Base-by-base conservation (phyloP, 2,329 filamentous ascomycete species). In the Cladobotryum mycophilum region DNA sequence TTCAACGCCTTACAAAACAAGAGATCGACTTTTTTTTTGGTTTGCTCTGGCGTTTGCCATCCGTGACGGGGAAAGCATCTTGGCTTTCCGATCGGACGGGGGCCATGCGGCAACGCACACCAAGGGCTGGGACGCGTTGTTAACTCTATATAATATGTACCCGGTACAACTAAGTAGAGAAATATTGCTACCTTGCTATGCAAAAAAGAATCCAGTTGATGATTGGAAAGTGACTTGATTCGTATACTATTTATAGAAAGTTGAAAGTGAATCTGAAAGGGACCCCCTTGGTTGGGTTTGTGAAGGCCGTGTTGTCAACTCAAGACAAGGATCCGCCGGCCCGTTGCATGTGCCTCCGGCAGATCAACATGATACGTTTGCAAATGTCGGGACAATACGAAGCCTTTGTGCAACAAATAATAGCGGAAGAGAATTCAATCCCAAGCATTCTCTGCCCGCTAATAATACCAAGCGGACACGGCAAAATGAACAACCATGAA, bases 41-140 rank as follows among this genome's bases (percentile, higher is more conserved):
- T 37, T n/a, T n/a, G 41, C 25, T 30, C 25, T 30, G 18, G 41
- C 40, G 50, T 35, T 36, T 14, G 8, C 18, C 22, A 15, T 25
- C 20, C 18, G 35, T 33, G 36, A 45, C 25, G 25, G 41, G 25
- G 41, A 38, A 52, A 52, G 42, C 45, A 54, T 40, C 42, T 37
- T 20, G 45, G 33, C 41, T 14, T 20, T 20, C 6, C 7, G 15
- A 14, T 22, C 41, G 41, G 17, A n/a, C 41, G 8, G 20, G 20
- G 41, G 3, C 36, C 17, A 18, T 37, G 50, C 25, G 25, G 41
- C 42, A 42, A 58, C 56, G 63, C 61, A 60, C 60, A 71, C 67
- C 69, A 71, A 71, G 69, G 63, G 68, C 68, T 71, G 69, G 66
- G 63, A 66, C 58, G 61, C 59, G 61, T 62, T 64, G 56, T 37